Base-by-base conservation (phyloP, 2,329 filamentous ascomycete genomes). In the Diaporthe australafricana region DNA sequence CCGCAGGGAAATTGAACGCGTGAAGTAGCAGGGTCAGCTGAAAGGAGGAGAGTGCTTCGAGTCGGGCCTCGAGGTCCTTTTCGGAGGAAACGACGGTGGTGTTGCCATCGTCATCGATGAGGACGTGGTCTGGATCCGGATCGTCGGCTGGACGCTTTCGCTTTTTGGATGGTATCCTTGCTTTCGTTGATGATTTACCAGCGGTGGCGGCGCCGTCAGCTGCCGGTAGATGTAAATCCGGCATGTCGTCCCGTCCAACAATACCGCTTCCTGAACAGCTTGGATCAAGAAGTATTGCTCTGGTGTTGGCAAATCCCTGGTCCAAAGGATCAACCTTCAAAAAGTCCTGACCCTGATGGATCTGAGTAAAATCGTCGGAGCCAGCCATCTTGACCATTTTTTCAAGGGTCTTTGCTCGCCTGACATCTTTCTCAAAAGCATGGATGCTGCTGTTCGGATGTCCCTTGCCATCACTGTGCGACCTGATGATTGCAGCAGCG, bases 231-330 rank as follows among this genome's bases (percentile, higher is more conserved):
- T 91, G 86, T 50, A 96, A 81, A 74, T 88, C 83, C 5, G 94
- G 91, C 80, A 92, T 89, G 56, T 95, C 93, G 76, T 98, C 95
- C 25, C 96, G 89, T 2, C 95, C 94, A 30, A 98, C 90, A 70
- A 99, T 99, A 1, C 96, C 96, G 79, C 94, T 98, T 0, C 96
- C 96, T 1, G 95, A 98, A 80, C 96, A 99, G 79, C 94, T 98
- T 0, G 96, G 96, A 79, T 99, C 96, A 2, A 99, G 87, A 0
- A 99, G 86, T 50, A 99, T 85, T 9, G 92, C 93, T 0, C 91
- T 90, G n/a, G 98, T 94, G n/a, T 90, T 84, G 57, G 83, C 83
- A 77, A 92, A 96, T 57, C 88, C 86, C 3, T 85, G 81, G 1
- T 89, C 87, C 1, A 82, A 75, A 0, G 95, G 94, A 72, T 96